These are phyloP conservation scores for Galerina marginata DNA, from an alignment of 768 basidiomycete genomes.

Conservation along the genomic window DNA sequence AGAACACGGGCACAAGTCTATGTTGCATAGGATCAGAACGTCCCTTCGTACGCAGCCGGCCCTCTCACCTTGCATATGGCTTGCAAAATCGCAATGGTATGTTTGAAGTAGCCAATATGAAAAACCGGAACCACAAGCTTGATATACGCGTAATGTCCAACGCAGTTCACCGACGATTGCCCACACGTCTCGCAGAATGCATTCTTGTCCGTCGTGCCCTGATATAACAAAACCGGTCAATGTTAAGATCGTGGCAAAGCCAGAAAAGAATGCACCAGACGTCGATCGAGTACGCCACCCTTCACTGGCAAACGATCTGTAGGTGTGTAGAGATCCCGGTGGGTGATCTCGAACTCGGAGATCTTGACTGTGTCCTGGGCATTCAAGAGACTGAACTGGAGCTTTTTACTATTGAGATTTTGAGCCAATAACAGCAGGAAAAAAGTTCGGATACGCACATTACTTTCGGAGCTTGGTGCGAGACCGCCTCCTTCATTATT, in stretches of 20 bases:
- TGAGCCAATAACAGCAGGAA: constrained; percentile 9
- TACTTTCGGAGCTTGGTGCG: constrained; percentile 81
- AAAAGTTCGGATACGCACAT: constrained; percentile 55
- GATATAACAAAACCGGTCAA: background rate
- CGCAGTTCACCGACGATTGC: constrained; percentile 89
- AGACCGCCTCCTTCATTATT: constrained; percentile 81
- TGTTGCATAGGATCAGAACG: background rate
- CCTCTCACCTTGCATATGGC: constrained; percentile 90
- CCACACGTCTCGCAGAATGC: constrained; percentile 96
- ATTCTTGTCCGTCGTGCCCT: constrained; percentile 96
- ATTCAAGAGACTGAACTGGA: constrained; percentile 94
- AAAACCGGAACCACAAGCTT: constrained; percentile 96
- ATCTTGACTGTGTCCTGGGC: constrained; percentile 95
- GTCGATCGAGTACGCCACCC: constrained; percentile 90
- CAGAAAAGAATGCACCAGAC: constrained; percentile 64
- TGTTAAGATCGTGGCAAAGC: too few species aligned
- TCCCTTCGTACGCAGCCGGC: background rate
- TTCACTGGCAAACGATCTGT: constrained; percentile 85
- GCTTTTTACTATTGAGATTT: constrained; percentile 71
- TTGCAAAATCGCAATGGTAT: constrained; percentile 91
- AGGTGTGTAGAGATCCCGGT: constrained; percentile 88
- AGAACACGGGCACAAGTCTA: constrained; percentile 93
- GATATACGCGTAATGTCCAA: constrained; percentile 99
- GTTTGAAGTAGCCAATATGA: constrained; percentile 98
- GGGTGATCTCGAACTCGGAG: constrained; percentile 95